Percentiles rank a stretch among this genome's conserved stretches.
phyloP scores from a whole-genome alignment of 495 filamentous ascomycete genomes.

The Neurospora terricola region DNA sequence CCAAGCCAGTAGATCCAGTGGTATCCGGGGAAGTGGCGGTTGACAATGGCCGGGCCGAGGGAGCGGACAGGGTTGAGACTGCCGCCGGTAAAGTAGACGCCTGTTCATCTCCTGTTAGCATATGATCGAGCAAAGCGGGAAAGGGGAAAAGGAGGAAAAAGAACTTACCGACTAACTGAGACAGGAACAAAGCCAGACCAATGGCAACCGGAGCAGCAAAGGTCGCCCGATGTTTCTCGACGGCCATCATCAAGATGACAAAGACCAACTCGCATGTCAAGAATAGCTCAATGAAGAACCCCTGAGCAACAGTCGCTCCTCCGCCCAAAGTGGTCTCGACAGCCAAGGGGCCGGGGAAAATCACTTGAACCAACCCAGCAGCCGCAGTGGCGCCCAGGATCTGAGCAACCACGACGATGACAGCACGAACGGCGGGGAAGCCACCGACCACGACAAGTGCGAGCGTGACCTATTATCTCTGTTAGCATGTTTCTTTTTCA shows the following conservation, averaged over 20 bases:
- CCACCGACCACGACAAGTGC: constrained; percentile 49
- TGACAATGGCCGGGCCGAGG: constrained; percentile 48
- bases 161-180: constrained; percentile 48
- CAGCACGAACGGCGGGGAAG: constrained; percentile 36
- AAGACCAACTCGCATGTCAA: constrained; percentile 69
- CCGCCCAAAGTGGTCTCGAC: constrained; percentile 52
- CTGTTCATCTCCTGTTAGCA: constrained; percentile 10
- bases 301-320: constrained; percentile 47
- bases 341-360: constrained; percentile 54
- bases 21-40: constrained; percentile 48
- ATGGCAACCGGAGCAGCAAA: constrained; percentile 73
- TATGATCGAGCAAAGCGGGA: background rate
- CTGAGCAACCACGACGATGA: constrained; percentile 45
- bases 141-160: background rate
- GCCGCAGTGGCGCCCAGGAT: constrained; percentile 51
- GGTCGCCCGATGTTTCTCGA: constrained; percentile 73
- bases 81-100: constrained; percentile 52
- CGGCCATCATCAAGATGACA: constrained; percentile 72
- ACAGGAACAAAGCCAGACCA: constrained; percentile 61
- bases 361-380: constrained; percentile 41
- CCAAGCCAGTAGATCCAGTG: constrained; percentile 67
- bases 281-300: constrained; percentile 71
- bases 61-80: constrained; percentile 50
- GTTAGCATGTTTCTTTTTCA: constrained; percentile 22
- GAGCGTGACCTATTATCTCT: constrained; percentile 34